Conservation (phyloP, 2,329 filamentous ascomycete species). For the Cladosporium sp. region DNA sequence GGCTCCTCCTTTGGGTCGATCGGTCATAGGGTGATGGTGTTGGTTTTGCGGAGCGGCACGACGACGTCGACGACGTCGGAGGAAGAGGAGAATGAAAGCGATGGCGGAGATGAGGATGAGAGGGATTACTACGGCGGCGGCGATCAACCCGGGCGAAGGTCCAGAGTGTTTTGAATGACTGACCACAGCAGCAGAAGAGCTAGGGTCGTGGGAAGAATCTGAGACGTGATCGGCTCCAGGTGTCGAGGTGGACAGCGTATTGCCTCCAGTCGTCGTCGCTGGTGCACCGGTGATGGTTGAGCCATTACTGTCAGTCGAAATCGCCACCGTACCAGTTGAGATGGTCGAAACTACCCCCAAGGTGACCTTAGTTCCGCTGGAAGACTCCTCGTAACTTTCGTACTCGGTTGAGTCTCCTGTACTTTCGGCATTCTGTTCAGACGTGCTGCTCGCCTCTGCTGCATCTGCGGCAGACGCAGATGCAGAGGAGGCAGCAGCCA, state of each 20-base stretch:
- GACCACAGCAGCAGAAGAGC: neutral
- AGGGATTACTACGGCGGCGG: conserved; percentile 5
- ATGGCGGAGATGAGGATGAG: conserved; percentile 6
- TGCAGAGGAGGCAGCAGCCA: no score
- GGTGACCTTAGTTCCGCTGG: neutral
- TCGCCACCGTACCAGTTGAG: neutral
- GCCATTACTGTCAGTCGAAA: neutral
- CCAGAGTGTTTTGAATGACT: neutral
- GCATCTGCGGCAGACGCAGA: neutral
- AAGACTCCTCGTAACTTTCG: neutral
- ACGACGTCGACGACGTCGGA: conserved; percentile 7
- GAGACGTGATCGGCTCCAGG: neutral
- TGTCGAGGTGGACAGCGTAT: neutral
- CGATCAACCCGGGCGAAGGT: conserved; percentile 3
- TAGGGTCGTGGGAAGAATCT: neutral
- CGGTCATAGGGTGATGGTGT: conserved; percentile 4
- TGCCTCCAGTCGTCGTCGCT: neutral
- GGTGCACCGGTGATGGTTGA: neutral
- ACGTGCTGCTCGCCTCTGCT: conserved; percentile 4
- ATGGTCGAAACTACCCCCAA: neutral
- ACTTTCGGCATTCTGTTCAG: neutral
- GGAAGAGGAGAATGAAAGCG: conserved; percentile 1
- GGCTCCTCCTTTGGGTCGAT: neutral
- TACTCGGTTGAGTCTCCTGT: neutral
- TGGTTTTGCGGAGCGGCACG: neutral